Base-by-base conservation (phyloP, 495 filamentous ascomycete species). In the Penicillium cinerascens region DNA sequence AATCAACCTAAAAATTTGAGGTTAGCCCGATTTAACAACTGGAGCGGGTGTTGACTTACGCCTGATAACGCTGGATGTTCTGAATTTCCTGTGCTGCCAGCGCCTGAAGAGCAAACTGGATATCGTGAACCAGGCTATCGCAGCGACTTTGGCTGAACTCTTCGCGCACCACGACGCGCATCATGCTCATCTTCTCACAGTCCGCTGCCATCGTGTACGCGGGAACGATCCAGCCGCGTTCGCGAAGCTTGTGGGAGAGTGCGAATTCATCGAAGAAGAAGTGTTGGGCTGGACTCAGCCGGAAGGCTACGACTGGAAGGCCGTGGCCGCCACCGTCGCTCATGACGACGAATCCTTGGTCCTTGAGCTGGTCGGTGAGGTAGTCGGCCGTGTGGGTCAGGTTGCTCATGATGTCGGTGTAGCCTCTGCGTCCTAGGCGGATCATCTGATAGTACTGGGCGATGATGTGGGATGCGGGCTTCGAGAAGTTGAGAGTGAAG, bases 391-490 rank as follows among this genome's bases (percentile, higher is more conserved):
- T 91, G 43, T 82, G 81, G 44, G 87, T 92, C 23, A 93, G 75
- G 70, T 95, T 95, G 45, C 71, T 66, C 91, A 96, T 95, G 70
- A 93, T 90, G 51, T 82, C 68, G 10, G 82, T 76, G 74, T 93
- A 96, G n/a, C 91, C 90, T 55, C 83, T 81, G 73, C 90, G 89
- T 41, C 91, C 91, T 2, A 96, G 82, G 9, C 91, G 87, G 70
- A 95, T 92, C 61, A 96, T 77, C 65, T 95, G 89, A 73, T 96
- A 96, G 74, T 96, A 96, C 68, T 96, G 91, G 33, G 89, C 90
- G 58, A 95, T 93, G 58, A 96, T 84, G 63, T 93, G 91, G 29
- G 84, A 86, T 26, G 90, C 91, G 43, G 90, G 88, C 63, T 92
- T 91, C 63, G 85, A 89, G 77, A 96, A 96, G 76, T 95, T 96